A percentile compares a stretch with the other conserved stretches of the same genome.
Evolutionary conservation across 2,329 filamentous ascomycete genomes (phyloP).

Genomic region (Trichoderma asperellum): DNA sequence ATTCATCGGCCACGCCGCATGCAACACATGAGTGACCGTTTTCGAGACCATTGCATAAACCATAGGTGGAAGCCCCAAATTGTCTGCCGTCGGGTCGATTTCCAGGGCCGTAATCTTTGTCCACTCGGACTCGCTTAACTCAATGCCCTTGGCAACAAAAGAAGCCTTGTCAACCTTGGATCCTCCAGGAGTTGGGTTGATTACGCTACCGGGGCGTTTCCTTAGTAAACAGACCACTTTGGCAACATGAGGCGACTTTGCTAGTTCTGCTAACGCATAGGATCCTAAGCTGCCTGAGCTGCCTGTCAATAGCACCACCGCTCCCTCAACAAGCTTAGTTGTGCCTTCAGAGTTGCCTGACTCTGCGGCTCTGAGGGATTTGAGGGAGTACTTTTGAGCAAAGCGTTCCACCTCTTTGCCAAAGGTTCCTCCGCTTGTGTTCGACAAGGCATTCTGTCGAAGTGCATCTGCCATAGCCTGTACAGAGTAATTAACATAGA

Average conservation of each 20-base stretch:
- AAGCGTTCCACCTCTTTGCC: conserved; percentile 23
- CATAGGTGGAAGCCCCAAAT: conserved; percentile 30
- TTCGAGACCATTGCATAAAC: conserved; percentile 28
- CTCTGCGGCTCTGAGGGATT: not conserved
- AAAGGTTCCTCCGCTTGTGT: not conserved
- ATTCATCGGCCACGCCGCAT: conserved; percentile 37
- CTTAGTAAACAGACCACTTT: conserved; percentile 26
- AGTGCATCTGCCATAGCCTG: conserved; percentile 28
- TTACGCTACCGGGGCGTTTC: not conserved
- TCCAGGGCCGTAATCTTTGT: conserved; percentile 30
- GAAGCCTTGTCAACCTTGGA: not conserved
- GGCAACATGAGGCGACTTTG: conserved; percentile 24
- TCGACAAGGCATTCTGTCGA: not conserved
- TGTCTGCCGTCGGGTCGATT: conserved; percentile 30
- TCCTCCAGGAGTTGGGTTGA: not conserved
- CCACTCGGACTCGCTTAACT: conserved; percentile 28
- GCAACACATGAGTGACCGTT: conserved; percentile 32
- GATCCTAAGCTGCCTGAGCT: conserved; percentile 33
- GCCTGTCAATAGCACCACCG: conserved; percentile 33
- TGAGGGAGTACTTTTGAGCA: conserved; percentile 18
- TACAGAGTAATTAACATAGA: conserved; percentile 32
- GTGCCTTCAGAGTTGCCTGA: not conserved
- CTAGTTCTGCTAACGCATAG: conserved; percentile 30
- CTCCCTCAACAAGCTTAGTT: conserved; percentile 2
- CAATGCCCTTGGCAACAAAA: not conserved